Conservation (phyloP, 345 rosid species). For the Melaleuca alternifolia region DNA sequence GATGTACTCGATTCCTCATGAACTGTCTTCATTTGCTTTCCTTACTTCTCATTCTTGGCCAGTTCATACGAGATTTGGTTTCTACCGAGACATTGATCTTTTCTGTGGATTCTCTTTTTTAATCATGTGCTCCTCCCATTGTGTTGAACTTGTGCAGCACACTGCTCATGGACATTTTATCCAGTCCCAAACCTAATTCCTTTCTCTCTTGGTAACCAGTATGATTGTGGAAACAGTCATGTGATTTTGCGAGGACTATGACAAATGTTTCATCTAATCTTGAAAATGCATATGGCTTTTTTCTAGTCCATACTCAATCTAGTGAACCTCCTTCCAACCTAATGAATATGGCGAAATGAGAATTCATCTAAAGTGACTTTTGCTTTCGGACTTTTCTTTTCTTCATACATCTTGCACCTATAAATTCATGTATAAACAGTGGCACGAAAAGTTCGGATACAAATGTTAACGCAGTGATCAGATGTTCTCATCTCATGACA, state of each 20-base stretch:
- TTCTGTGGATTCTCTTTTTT: neutral
- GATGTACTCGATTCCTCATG: neutral
- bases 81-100: neutral
- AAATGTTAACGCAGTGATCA: no score
- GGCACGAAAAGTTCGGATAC: no score
- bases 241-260: neutral
- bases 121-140: neutral
- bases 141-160: neutral
- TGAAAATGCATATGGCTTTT: neutral
- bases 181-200: neutral
- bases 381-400: no score
- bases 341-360: neutral
- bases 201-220: neutral
- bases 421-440: no score
- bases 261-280: neutral
- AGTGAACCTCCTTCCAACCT: neutral
- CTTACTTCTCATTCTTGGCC: neutral
- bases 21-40: neutral
- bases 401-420: no score
- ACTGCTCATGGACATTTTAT: neutral
- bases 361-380: no score
- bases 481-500: no score
- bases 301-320: neutral
- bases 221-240: neutral
- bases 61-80: neutral